phyloP scores from a whole-genome alignment of 2,329 filamentous ascomycete genomes.

The Trichophyton verrucosum region DNA sequence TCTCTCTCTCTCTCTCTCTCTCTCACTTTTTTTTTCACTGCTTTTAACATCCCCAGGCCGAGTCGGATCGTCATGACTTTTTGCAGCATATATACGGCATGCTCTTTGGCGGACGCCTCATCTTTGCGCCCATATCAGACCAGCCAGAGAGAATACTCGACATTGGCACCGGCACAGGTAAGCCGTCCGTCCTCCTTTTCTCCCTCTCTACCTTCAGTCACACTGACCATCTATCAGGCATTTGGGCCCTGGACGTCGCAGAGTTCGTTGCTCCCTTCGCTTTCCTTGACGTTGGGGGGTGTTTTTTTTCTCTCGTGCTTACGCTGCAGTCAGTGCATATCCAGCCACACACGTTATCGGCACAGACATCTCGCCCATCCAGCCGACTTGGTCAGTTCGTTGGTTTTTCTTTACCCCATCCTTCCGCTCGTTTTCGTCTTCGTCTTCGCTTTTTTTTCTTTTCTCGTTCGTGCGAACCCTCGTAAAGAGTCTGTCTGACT shows the following conservation, averaged over 20 bases:
- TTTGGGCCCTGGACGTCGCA: constrained; percentile 14
- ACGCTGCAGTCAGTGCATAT: constrained; percentile 4
- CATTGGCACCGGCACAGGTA: constrained; percentile 14
- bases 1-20: too few species aligned
- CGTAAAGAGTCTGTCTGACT: background rate
- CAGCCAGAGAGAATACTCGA: constrained; percentile 12
- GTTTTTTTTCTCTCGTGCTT: background rate
- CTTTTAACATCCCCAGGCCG: background rate
- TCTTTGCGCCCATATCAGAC: constrained; percentile 18
- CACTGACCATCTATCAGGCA: constrained; percentile 4
- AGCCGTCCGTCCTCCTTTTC: background rate
- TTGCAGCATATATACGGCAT: constrained; percentile 17
- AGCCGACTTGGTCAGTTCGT: constrained; percentile 13
- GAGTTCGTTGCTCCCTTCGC: constrained; percentile 9
- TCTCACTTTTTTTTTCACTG: background rate
- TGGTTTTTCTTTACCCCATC: background rate
- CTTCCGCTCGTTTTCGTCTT: background rate
- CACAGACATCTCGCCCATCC: constrained; percentile 14
- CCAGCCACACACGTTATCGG: constrained; percentile 9
- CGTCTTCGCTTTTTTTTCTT: background rate
- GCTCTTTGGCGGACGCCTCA: constrained; percentile 15
- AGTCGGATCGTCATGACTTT: constrained; percentile 14
- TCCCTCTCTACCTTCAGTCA: background rate
- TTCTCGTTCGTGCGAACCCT: background rate
- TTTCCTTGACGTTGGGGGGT: background rate